Percentiles rank a stretch among this genome's conserved stretches.
These are phyloP conservation scores for Ceratobasidium theobromae DNA, from an alignment of 1,284 basidiomycete genomes.

Conservation along the genomic window DNA sequence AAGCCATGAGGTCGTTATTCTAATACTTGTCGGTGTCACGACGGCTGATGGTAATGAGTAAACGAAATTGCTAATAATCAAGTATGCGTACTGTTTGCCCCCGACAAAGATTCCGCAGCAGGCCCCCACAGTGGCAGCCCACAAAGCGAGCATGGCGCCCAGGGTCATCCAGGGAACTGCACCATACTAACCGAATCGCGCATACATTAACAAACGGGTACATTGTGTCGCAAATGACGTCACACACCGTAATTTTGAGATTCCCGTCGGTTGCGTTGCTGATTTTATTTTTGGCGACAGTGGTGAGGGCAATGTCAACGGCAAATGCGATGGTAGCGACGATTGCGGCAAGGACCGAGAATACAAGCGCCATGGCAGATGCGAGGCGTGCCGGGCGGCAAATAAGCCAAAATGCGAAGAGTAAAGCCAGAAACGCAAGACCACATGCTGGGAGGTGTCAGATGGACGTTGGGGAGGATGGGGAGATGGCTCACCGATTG, in stretches of 20 bases:
- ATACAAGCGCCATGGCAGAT: slow-evolving; percentile 42
- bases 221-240: slow-evolving; percentile 32
- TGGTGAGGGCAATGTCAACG: slow-evolving; percentile 54
- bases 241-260: slow-evolving; percentile 49
- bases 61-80: background rate
- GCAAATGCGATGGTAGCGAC: slow-evolving; percentile 56
- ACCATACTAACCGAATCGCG: slow-evolving; percentile 43
- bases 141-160: slow-evolving; percentile 52
- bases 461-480: background rate
- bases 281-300: slow-evolving; percentile 42
- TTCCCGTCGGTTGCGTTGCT: slow-evolving; percentile 48
- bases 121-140: slow-evolving; percentile 50
- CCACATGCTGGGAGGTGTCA: slow-evolving; percentile 48
- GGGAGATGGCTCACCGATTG: slow-evolving; percentile 49
- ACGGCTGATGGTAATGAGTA: background rate
- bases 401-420: slow-evolving; percentile 51
- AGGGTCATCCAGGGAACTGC: slow-evolving; percentile 51
- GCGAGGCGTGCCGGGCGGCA: slow-evolving; percentile 42
- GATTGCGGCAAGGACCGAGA: slow-evolving; percentile 47
- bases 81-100: slow-evolving; percentile 35
- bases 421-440: slow-evolving; percentile 54
- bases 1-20: background rate
- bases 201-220: slow-evolving; percentile 29
- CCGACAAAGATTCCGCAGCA: slow-evolving; percentile 47
- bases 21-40: slow-evolving; percentile 14